Conservation (phyloP, 257 asterid species). For the Solanum microdontum region DNA sequence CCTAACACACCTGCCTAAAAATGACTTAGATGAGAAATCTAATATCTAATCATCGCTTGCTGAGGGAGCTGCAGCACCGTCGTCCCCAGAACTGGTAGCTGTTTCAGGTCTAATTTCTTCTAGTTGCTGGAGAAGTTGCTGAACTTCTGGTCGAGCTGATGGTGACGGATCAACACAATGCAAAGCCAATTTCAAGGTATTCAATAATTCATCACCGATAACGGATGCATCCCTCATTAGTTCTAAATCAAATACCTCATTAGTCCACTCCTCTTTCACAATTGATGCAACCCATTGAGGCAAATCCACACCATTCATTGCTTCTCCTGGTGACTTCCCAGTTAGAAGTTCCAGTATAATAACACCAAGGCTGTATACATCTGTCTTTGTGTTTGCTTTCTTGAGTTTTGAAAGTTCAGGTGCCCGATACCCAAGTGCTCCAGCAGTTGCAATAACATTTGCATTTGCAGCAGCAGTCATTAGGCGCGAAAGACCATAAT, state of each 20-base stretch:
- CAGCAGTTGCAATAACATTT: slow-evolving; percentile 80
- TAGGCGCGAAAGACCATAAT: slow-evolving; percentile 72
- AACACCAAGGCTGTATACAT: slow-evolving; percentile 86
- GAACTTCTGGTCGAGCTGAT: slow-evolving; percentile 72
- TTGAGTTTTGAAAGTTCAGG: slow-evolving; percentile 91
- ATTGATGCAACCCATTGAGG: slow-evolving; percentile 96
- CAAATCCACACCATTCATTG: slow-evolving; percentile 63
- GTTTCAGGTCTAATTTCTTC: slow-evolving; percentile 79
- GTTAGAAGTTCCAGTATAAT: slow-evolving; percentile 77
- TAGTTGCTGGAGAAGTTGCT: slow-evolving; percentile 62
- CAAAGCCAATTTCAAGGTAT: slow-evolving; percentile 70
- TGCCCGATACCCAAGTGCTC: slow-evolving; percentile 88
- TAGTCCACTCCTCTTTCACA: slow-evolving; percentile 97
- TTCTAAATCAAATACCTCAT: slow-evolving; percentile 86
- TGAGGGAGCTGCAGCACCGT: slow-evolving; percentile 23
- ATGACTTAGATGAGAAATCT: neutral
- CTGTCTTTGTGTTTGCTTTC: slow-evolving; percentile 84
- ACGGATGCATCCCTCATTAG: slow-evolving; percentile 80
- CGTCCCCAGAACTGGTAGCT: slow-evolving; percentile 51
- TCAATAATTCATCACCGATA: slow-evolving; percentile 81
- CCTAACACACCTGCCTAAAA: neutral
- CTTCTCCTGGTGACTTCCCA: slow-evolving; percentile 87
- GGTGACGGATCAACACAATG: slow-evolving; percentile 90
- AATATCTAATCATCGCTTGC: slow-evolving; percentile 21
- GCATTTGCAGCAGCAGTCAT: slow-evolving; percentile 92